Percentiles rank a stretch among this genome's conserved stretches.
Evolutionary conservation across 1,284 basidiomycete genomes (phyloP).

Genomic region (Malassezia caprae): DNA sequence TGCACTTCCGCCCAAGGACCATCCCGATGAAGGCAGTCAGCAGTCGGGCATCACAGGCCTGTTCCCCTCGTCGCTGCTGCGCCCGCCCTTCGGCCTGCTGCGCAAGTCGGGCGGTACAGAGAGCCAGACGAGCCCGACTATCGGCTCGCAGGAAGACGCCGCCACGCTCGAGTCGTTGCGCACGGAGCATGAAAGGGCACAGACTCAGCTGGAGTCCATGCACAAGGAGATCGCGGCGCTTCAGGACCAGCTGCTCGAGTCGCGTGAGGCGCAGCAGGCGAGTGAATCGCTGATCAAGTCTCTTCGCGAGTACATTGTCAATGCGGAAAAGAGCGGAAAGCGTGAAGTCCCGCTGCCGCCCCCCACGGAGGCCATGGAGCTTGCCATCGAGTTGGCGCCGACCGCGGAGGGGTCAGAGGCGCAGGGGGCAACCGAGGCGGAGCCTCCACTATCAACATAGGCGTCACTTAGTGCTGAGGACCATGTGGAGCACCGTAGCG

Average conservation of each 20-base stretch:
- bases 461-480: background rate
- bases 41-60: background rate
- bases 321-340: background rate
- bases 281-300: slow-evolving; percentile 37
- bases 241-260: slow-evolving; percentile 30
- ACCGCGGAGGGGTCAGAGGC: background rate
- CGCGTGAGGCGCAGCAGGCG: slow-evolving; percentile 38
- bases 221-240: slow-evolving; percentile 25
- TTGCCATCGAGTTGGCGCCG: background rate
- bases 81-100: slow-evolving; percentile 6
- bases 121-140: background rate
- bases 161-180: background rate
- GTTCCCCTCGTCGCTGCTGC: slow-evolving; percentile 9
- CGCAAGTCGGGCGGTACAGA: slow-evolving; percentile 3
- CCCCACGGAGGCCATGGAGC: background rate
- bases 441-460: background rate
- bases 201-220: slow-evolving; percentile 26
- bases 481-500: background rate
- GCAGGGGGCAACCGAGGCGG: background rate
- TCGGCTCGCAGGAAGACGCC: background rate
- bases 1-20: background rate
- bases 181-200: slow-evolving; percentile 5
- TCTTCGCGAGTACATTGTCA: slow-evolving; percentile 31
- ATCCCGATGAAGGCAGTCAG: background rate
- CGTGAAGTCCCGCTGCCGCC: background rate